Percentiles rank a stretch among this genome's conserved stretches.
phyloP scores from a whole-genome alignment of 2,329 filamentous ascomycete species.

The Monilinia vaccinii-corymbosi region DNA sequence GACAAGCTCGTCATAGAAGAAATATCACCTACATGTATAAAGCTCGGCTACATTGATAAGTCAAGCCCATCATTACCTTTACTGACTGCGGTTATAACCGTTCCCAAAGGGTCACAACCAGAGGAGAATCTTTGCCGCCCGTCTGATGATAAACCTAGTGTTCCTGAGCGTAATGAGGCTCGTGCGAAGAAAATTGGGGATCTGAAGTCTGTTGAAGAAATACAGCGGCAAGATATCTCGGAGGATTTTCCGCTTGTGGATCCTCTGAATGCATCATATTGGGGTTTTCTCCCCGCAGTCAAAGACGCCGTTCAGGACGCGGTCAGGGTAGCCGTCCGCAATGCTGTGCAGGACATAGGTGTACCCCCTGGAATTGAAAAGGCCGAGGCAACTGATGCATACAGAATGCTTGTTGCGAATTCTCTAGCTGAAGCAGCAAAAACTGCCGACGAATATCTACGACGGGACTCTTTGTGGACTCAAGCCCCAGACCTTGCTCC shows the following conservation, averaged over 20 bases:
- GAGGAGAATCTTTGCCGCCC: neutral
- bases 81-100: slow-evolving; percentile 7
- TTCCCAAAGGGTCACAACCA: neutral
- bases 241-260: slow-evolving; percentile 3
- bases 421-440: slow-evolving; percentile 19
- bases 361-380: slow-evolving; percentile 16
- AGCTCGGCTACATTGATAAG: slow-evolving; percentile 7
- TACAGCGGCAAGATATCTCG: neutral
- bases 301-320: slow-evolving; percentile 24
- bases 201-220: slow-evolving; percentile 10
- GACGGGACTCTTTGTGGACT: slow-evolving; percentile 17
- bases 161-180: slow-evolving; percentile 3
- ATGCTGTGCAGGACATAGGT: slow-evolving; percentile 20
- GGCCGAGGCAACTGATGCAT: slow-evolving; percentile 19
- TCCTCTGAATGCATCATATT: slow-evolving; percentile 21
- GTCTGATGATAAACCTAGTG: neutral
- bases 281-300: slow-evolving; percentile 24
- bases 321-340: slow-evolving; percentile 24
- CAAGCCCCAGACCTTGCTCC: neutral
- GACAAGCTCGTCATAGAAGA: slow-evolving; percentile 6
- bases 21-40: slow-evolving; percentile 8
- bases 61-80: slow-evolving; percentile 2
- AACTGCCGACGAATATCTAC: slow-evolving; percentile 22
- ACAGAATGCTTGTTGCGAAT: slow-evolving; percentile 21
- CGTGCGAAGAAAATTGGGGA: neutral